Base-by-base conservation (phyloP, 139 green algal species). In the Astrephomene gubernaculifera region DNA sequence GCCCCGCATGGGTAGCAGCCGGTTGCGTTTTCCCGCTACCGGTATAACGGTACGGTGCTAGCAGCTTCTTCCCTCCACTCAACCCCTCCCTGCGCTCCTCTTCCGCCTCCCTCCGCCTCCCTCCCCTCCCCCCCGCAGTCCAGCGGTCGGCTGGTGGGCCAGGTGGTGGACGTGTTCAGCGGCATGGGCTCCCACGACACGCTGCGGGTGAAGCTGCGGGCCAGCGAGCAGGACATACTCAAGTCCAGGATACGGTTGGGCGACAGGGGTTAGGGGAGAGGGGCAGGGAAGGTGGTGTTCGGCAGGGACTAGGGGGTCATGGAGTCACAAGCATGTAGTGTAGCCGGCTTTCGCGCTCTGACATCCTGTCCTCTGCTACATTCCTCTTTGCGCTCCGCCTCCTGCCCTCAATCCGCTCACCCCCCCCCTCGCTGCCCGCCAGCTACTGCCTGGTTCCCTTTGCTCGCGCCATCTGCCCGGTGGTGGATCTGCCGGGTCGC, bases 381-480 rank as follows among this genome's bases (percentile, higher is more conserved):
- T 57, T 57, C 57, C 57, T n/a, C 57, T 57, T 22, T 65, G 27
- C 39, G 43, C 38, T 17, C 1, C 39, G 38, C 38, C 68, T 75
- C 33, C 38, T 54, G 35, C 2, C 45, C 72, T 10, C n/a, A 52
- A 49, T 3, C 38, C 38, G 4, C 75, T 29, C 35, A 8, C 57
- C 38, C 9, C 43, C 54, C 33, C 22, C 4, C 49, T 38, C 63
- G 43, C n/a, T n/a, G n/a, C n/a, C n/a, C n/a, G n/a, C n/a, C 89
- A 91, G 88, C 36, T 83, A 79, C 41, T 85, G 67, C 75, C 71
- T 91, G 74, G 44, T 92, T 2, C 89, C 89, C 22, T 92, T 91
- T 67, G 87, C 80, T 52, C 83, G 87, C 53, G 83, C 53, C 25
- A 88, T 92, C 41, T 85, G 82, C 27, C 89, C 89, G 6, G 53